Evolutionary conservation across 257 asterid genomes (phyloP).

Genomic region (Primulina tabacum): DNA sequence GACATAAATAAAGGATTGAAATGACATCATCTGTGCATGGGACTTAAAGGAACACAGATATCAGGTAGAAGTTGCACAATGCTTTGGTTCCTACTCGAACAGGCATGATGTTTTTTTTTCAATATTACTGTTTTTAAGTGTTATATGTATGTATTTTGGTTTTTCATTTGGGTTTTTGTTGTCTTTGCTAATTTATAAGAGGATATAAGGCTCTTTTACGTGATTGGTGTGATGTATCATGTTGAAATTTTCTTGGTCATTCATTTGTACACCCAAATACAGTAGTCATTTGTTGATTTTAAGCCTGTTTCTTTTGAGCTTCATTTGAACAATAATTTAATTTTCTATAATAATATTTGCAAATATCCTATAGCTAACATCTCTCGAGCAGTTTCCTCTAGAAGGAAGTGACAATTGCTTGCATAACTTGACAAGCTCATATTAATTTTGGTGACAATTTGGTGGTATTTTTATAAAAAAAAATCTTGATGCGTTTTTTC

Average conservation of each 20-base stretch:
- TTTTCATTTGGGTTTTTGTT: not conserved
- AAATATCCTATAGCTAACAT: not conserved
- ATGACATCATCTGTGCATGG: conserved; percentile 51
- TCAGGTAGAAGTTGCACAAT: conserved; percentile 37
- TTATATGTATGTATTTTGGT: no score
- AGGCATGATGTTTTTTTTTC: not conserved
- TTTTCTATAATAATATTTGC: not conserved
- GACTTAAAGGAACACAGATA: conserved; percentile 20
- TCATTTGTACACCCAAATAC: not conserved
- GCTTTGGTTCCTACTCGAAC: conserved; percentile 34
- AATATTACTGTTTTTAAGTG: no score
- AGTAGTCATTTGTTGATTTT: not conserved
- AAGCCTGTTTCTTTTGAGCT: not conserved
- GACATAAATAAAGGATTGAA: conserved; percentile 11
- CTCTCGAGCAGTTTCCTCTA: not conserved
- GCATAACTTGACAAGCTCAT: not conserved
- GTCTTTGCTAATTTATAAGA: not conserved
- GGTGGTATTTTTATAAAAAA: not conserved
- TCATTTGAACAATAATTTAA: not conserved
- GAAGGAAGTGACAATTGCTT: no score
- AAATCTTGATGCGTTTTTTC: no score
- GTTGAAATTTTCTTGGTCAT: not conserved
- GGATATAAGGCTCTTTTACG: not conserved
- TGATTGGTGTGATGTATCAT: not conserved
- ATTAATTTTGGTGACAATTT: not conserved